These are phyloP conservation scores for Neopestalotiopsis rosae DNA, from an alignment of 2,329 filamentous ascomycete genomes.

Conservation along the genomic window DNA sequence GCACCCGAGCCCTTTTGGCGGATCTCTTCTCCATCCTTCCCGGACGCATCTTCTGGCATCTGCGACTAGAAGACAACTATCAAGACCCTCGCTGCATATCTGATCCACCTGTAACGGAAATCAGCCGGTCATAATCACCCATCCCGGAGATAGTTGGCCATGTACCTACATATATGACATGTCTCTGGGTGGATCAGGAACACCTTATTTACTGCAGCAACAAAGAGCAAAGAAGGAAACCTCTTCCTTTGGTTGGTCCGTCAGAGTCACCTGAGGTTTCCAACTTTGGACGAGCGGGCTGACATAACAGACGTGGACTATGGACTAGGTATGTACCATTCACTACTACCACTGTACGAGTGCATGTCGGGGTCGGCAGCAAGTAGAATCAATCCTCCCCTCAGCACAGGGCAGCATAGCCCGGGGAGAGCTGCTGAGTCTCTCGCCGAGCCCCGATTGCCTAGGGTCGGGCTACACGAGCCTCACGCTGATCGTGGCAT, in stretches of 20 bases:
- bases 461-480: conserved; percentile 7
- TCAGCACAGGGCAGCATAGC: background rate
- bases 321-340: background rate
- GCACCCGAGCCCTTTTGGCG: background rate
- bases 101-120: conserved; percentile 6
- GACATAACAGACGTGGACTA: background rate
- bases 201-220: background rate
- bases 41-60: background rate
- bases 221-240: background rate
- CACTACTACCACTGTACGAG: background rate
- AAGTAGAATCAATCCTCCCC: background rate
- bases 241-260: background rate
- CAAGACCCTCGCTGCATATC: conserved; percentile 10
- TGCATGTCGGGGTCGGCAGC: background rate
- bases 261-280: too few relatives aligned
- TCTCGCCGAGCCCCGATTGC: conserved; percentile 9
- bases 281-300: background rate
- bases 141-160: conserved; percentile 1
- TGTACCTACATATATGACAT: background rate
- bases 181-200: background rate
- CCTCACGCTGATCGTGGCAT: conserved; percentile 20
- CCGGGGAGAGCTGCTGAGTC: background rate
- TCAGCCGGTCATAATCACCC: conserved; percentile 6
- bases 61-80: background rate
- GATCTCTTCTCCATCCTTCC: background rate